A percentile compares a stretch with the other conserved stretches of the same genome.
phyloP scores from a whole-genome alignment of 352 stramenopile species.

The Phytophthora parvispora region DNA sequence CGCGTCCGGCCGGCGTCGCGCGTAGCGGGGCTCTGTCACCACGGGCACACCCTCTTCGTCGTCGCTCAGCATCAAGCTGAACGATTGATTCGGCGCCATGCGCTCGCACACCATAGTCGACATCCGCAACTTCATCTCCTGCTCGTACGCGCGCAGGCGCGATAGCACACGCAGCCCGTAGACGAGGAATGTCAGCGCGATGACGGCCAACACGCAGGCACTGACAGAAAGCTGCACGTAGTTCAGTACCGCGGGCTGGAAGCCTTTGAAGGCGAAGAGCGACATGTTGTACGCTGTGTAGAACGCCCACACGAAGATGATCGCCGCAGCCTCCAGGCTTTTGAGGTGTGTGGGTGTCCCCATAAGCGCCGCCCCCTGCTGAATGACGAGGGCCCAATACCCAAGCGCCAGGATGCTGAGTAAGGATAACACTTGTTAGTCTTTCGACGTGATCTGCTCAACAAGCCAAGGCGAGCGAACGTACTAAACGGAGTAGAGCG shows the following conservation, averaged over 20 bases:
- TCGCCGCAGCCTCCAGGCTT: conserved; percentile 25
- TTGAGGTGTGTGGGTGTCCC: conserved; percentile 21
- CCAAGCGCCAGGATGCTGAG: conserved; percentile 41
- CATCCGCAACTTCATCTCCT: conserved; percentile 35
- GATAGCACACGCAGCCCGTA: conserved; percentile 39
- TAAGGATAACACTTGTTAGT: background rate
- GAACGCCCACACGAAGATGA: conserved; percentile 39
- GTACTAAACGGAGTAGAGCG: conserved; percentile 48
- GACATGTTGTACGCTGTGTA: conserved; percentile 37
- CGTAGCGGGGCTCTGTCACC: conserved; percentile 26
- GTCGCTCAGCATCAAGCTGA: conserved; percentile 35
- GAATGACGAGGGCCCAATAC: conserved; percentile 46
- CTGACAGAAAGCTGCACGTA: conserved; percentile 42
- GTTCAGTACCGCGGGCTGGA: conserved; percentile 32
- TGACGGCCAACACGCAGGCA: conserved; percentile 20
- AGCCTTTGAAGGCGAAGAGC: conserved; percentile 45
- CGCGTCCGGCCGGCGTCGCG: conserved; percentile 12
- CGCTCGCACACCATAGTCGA: conserved; percentile 31
- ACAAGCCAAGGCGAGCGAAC: conserved; percentile 15
- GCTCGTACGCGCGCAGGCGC: conserved; percentile 33
- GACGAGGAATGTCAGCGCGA: conserved; percentile 30
- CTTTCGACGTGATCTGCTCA: background rate
- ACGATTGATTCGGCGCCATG: conserved; percentile 30
- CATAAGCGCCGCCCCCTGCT: conserved; percentile 33
- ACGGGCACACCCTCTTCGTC: conserved; percentile 30